A percentile compares a stretch with the other conserved stretches of the same genome.
These are phyloP conservation scores for Apiospora phragmitis DNA, from an alignment of 2,329 filamentous ascomycete genomes.

Conservation along the genomic window DNA sequence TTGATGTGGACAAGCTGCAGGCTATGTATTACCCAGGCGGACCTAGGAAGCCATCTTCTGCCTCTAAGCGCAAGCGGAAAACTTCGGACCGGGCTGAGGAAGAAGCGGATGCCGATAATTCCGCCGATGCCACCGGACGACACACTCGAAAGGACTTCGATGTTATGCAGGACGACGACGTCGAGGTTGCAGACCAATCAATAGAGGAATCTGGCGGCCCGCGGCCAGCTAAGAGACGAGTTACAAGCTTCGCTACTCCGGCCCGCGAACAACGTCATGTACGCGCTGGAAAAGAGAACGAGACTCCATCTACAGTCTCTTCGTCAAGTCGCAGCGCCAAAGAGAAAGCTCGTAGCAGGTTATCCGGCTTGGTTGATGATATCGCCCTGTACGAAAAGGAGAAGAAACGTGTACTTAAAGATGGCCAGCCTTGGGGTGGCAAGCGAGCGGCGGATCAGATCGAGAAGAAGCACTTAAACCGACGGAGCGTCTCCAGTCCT, in stretches of 20 bases:
- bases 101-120: constrained; percentile 48
- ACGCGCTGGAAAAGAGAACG: constrained; percentile 75
- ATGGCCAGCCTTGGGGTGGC: constrained; percentile 56
- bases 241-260: constrained; percentile 51
- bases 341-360: constrained; percentile 72
- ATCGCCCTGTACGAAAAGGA: constrained; percentile 93
- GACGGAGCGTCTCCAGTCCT: constrained; percentile 40
- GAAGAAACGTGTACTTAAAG: constrained; percentile 69
- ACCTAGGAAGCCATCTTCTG: constrained; percentile 44
- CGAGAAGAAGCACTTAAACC: constrained; percentile 47
- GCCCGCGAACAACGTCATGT: constrained; percentile 45
- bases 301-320: constrained; percentile 68
- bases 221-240: constrained; percentile 28
- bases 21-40: constrained; percentile 70
- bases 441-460: constrained; percentile 61
- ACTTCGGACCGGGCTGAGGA: constrained; percentile 51
- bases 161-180: constrained; percentile 45
- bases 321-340: constrained; percentile 86
- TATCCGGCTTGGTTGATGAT: constrained; percentile 79
- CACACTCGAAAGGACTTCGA: constrained; percentile 42
- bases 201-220: constrained; percentile 34
- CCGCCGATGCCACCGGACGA: constrained; percentile 46
- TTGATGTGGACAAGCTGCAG: constrained; percentile 64
- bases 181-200: constrained; percentile 34
- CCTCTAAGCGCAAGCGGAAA: constrained; percentile 50